Evolutionary conservation across 164 flowering plant species (phyloP), one percentile per base, ranked within the genome.

Genomic region (Euptelea pleiosperma): DNA sequence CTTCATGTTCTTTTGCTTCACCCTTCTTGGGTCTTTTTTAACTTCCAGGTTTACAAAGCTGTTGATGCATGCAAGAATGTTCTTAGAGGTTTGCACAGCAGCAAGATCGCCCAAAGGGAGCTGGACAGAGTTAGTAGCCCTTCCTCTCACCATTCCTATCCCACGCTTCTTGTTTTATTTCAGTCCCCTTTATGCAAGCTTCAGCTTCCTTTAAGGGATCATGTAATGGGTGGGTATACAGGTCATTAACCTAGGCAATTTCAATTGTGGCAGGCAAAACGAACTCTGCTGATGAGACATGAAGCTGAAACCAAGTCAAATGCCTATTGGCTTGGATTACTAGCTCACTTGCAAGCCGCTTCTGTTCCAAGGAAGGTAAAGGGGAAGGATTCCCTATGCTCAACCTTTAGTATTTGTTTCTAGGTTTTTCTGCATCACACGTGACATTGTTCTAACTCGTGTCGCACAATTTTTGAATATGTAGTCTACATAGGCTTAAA

Each of bases 21-120:
- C 11, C 55, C 45, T 39, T 35, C 19, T 36, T 43, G 45, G 16
- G 31, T 8, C 35, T 55, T 49, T 47, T 16, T 48, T 10, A 44
- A 57, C 16, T 18, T 72, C 21, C 77, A 90, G 99, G 99, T 93
- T 3, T 71, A 86, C 58, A 85, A 85, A 79, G 99, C 97, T 67
- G 97, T 93, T 64, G 97, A 93, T 75, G 99, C 99, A 44, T 93
- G 97, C 78, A 93, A 90, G 73, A 82, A 67, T 66, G 96, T 93
- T 60, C 91, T 93, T 26, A 81, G 99, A 80, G 96, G 97, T 61
- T 78, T 93, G 70, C 80, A 82, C 52, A 78, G 79, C 77, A 88
- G 77, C 80, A 79, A 75, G 77, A 78, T 93, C 68, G 80, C 85
- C 34, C 86, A 70, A 64, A 85, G 95, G 69, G 97, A 93, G 69